Conservation (phyloP, 176 grass and related monocot genomes). For the Bolboschoenus planiculmis region DNA sequence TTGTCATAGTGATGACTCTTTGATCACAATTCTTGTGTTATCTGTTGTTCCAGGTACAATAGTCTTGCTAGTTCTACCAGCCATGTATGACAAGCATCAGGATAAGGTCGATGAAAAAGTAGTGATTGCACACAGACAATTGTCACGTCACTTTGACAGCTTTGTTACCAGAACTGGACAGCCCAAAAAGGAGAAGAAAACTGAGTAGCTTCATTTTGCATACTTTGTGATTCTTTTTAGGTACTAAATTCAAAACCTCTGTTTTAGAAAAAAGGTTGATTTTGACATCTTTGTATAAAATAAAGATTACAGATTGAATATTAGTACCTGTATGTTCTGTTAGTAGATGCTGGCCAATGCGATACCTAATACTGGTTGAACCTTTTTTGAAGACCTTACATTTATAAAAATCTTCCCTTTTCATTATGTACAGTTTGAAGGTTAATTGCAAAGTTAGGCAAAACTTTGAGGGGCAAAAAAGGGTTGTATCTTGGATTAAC, state of each 20-base stretch:
- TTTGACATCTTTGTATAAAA: background rate
- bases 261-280: background rate
- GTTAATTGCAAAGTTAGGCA: background rate
- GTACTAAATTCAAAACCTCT: conserved; percentile 4
- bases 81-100: conserved; percentile 82
- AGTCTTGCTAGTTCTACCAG: conserved; percentile 51
- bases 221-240: background rate
- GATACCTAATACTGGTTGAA: background rate
- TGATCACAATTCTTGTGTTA: background rate
- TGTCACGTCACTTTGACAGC: conserved; percentile 38
- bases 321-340: background rate
- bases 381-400: background rate
- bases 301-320: background rate
- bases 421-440: background rate
- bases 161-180: conserved; percentile 35
- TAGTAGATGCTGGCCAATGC: background rate
- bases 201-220: conserved; percentile 34
- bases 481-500: background rate
- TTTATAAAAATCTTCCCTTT: background rate
- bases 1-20: background rate
- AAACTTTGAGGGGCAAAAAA: background rate
- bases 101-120: conserved; percentile 81
- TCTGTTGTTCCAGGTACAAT: conserved; percentile 38
- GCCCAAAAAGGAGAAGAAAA: conserved; percentile 86
- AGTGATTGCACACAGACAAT: conserved; percentile 42